A percentile compares a stretch with the other conserved stretches of the same genome.
phyloP scores from a whole-genome alignment of 331 rosid species.

The Dryas integrifolia region DNA sequence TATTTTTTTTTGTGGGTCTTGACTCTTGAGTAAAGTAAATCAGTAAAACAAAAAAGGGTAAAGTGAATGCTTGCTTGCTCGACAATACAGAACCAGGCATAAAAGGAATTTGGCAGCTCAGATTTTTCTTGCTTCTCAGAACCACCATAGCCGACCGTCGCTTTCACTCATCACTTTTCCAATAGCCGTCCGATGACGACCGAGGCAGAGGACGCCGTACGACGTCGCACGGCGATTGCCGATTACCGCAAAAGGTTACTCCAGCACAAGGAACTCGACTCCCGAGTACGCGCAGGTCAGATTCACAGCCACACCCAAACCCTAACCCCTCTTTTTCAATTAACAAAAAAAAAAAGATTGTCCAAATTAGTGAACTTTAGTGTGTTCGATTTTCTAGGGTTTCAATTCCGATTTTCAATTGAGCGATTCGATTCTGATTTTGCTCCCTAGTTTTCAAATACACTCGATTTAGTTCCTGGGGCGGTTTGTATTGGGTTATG shows the following conservation, averaged over 20 bases:
- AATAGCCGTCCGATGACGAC: slow-evolving; percentile 29
- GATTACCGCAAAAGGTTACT: slow-evolving; percentile 80
- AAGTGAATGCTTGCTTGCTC: neutral
- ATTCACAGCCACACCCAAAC: slow-evolving; percentile 19
- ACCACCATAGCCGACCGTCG: neutral
- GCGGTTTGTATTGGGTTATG: neutral
- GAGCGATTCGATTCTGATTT: slow-evolving; percentile 2
- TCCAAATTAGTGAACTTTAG: neutral
- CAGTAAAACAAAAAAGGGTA: neutral
- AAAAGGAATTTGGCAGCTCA: neutral
- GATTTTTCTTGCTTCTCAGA: neutral
- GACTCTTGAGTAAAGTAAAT: no score
- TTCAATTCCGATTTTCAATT: neutral
- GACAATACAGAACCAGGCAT: neutral
- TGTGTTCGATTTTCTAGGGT: neutral
- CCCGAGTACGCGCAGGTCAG: slow-evolving; percentile 82
- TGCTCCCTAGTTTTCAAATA: neutral
- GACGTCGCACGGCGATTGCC: slow-evolving; percentile 56
- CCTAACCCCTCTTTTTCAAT: neutral
- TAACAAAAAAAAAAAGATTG: neutral
- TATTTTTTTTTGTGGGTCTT: no score
- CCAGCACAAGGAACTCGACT: slow-evolving; percentile 79
- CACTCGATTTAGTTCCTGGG: neutral
- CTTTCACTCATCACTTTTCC: neutral
- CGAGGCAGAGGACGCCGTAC: slow-evolving; percentile 58